Conservation (phyloP, 2,329 filamentous ascomycete species). For the Thielaviopsis punctulata region DNA sequence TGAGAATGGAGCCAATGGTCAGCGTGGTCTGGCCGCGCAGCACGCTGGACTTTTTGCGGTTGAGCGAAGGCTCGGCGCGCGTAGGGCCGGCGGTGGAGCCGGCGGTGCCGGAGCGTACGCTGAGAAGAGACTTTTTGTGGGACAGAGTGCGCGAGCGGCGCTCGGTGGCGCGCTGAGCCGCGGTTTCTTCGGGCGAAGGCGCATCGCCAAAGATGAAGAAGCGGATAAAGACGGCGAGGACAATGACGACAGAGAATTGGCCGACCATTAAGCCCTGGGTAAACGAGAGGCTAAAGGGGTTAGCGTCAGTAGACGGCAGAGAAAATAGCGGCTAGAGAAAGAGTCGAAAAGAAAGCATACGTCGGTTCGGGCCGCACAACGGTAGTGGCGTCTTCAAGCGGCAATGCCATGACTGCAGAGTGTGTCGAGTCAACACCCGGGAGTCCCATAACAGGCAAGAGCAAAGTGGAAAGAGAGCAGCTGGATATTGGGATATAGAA, state of each 20-base stretch:
- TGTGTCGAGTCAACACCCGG: neutral
- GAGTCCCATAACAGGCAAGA: constrained; percentile 8
- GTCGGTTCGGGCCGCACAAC: constrained; percentile 26
- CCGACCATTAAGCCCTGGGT: constrained; percentile 86
- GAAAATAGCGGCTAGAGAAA: neutral
- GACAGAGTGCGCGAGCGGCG: constrained; percentile 56
- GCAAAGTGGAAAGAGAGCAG: neutral
- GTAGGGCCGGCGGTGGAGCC: too few relatives aligned
- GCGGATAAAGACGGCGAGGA: constrained; percentile 92
- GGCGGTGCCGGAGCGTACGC: constrained; percentile 22
- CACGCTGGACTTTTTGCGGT: constrained; percentile 53
- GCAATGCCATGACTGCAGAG: constrained; percentile 9
- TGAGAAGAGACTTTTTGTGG: constrained; percentile 58
- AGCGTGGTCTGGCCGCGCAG: constrained; percentile 56
- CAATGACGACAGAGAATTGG: constrained; percentile 77
- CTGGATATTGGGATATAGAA: neutral
- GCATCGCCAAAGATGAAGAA: constrained; percentile 99
- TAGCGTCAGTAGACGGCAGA: neutral
- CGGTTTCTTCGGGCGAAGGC: constrained; percentile 65
- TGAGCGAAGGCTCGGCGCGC: constrained; percentile 30
- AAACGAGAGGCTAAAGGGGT: constrained; percentile 53
- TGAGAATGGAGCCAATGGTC: constrained; percentile 84
- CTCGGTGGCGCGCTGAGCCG: constrained; percentile 56
- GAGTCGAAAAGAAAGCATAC: constrained; percentile 19
- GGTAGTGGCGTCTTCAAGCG: constrained; percentile 7